Evolutionary conservation across 163 green algal species (phyloP), one percentile per base, ranked within the genome.

Genomic region (Prototheca wickerhamii): DNA sequence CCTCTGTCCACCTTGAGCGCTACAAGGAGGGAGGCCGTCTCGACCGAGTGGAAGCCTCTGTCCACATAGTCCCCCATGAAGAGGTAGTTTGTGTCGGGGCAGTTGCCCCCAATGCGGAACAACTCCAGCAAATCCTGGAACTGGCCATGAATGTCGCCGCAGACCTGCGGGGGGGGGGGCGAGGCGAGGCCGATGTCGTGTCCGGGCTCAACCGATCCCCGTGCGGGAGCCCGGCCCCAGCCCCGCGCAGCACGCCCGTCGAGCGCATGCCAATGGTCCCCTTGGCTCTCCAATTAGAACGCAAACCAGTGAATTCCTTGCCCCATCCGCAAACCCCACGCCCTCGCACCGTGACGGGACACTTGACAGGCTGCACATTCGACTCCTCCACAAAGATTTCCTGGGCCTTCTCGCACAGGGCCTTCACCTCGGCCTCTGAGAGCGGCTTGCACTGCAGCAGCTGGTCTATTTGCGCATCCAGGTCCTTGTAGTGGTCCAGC

Each of bases 31-130:
- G 93, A 85, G 53, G 98, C 96, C 3, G 92, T 98, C 73, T 98
- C 92, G 35, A 98, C 92, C 69, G 74, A 89, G 77, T 97, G 91
- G 74, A 95, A 97, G 4, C 89, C 88, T 42, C 91, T 74, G 74
- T 98, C 91, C 33, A 99, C 93, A 77, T 97, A 98, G 73, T 98
- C 93, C 0, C 93, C 93, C 88, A 98, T 96, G 73, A 98, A 98
- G 52, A 98, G 75, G 72, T 98, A 98, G 79, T 98, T 98, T 3
- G 89, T 97, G 76, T 97, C 87, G 25, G 93, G 93, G 65, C 85
- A 95, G 71, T 96, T 88, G 28, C 93, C 93, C 12, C 93, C 93
- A 30, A 98, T 96, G 55, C 90, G 84, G 67, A 98, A 98, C 20
- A 99, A 83, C 81, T 99, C 93, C 68, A 97, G 80, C 7, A 99